Base-by-base conservation (phyloP, 2,329 filamentous ascomycete genomes). In the Zymoseptoria passerinii region DNA sequence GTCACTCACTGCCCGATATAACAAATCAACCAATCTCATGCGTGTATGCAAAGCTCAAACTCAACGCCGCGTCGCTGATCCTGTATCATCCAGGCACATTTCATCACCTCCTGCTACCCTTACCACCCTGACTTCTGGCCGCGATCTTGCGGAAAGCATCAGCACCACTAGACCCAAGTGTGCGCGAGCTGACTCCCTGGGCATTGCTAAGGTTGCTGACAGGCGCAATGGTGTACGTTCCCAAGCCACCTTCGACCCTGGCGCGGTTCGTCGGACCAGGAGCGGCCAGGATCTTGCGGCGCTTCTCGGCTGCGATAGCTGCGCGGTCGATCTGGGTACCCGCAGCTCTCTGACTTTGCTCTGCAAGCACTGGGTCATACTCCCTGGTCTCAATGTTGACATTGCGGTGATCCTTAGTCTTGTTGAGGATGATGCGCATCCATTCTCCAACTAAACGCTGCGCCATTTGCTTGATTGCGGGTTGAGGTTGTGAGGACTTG, bases 361-460 rank as follows among this genome's bases (percentile, higher is more conserved):
- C 52, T 8, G 60, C 53, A 9, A 70, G 71, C 49, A 77, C 77
- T 62, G 83, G 83, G 70, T 86, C 84, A 68, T 83, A 87, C 29
- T 79, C 78, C 27, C 78, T 81, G 61, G 81, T 78, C 55, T 79
- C 76, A 65, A 83, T 80, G 53, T 81, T 79, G 79, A 96, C 94
- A 76, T 90, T 92, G 78, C 95, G 96, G 73, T 96, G 91, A 68
- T 96, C 91, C 61, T 89, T 95, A 66, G 91, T 86, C 77, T 95
- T 92, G 57, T 66, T 65, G 56, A 99, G 80, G 63, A 99, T 95
- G 3, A 92, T 92, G 48, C 94, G 82, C 64, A 91, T 96, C 94
- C 94, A 99, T 71, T 97, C 92, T 58, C 89, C 90, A 58, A 96
- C 80, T n/a, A 97, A 80, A 53, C 89, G 85, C 77, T 97, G 92